Evolutionary conservation across 768 basidiomycete genomes (phyloP), one percentile per base, ranked within the genome.

Genomic region (Rhodotorula toruloides): DNA sequence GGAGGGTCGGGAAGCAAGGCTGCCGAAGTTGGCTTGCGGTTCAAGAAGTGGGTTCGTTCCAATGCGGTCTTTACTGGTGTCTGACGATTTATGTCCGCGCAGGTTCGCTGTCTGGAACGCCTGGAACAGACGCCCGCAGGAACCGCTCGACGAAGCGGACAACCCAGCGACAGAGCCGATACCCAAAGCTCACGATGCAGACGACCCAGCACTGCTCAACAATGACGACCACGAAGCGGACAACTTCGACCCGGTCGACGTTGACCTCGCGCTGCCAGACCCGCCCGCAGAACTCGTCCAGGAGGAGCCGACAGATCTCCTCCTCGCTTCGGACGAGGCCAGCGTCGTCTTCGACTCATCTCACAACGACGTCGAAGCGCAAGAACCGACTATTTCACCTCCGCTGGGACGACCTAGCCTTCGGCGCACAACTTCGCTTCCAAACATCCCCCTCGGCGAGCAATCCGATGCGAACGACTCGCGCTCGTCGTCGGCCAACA

Each of bases 81-180:
- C 27, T 32, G 19, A 27, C 11, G 27, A 37, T 25, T 4, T 1
- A 0, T 4, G 13, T 2, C 4, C 22, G 17, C 42, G 14, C 43
- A 65, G 64, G 27, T 65, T 58, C 58, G 65, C 53, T 16, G 17
- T 66, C 32, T 66, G 54, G 54, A 66, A 66, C 42, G 46, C 58
- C 22, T 66, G 54, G 43, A 50, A 36, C 21, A 5, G 32, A 2
- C 49, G 34, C 12, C 27, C 44, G 12, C 2, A 4, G 7, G 37
- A 49, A 7, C 19, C 50, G 32, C 21, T 22, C 5, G 10, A 48
- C n/a, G 31, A n/a, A n/a, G n/a, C 25, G 17, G 47, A 31, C 14
- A 10, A 11, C n/a, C n/a, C n/a, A n/a, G n/a, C n/a, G n/a, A n/a
- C n/a, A n/a, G n/a, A n/a, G n/a, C n/a, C n/a, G 46, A 47, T 10